Evolutionary conservation across 169 alveolate species (phyloP).

Genomic region (Cytauxzoon felis): DNA sequence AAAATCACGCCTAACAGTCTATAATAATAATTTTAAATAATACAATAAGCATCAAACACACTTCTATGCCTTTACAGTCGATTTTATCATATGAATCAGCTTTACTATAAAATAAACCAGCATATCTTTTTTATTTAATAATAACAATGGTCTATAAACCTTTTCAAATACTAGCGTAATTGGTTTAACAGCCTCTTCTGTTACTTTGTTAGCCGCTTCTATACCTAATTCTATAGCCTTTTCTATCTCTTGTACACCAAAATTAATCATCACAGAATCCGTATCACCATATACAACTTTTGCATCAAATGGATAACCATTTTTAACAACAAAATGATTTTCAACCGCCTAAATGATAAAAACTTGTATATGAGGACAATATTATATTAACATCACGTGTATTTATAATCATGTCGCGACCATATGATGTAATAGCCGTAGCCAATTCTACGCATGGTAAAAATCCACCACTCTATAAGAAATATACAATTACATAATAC

Average conservation of each 20-base stretch:
- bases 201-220: conserved; percentile 91
- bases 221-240: conserved; percentile 90
- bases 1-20: conserved; percentile 96
- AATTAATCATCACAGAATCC: conserved; percentile 98
- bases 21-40: conserved; percentile 58
- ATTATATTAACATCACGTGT: conserved; percentile 47
- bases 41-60: neutral
- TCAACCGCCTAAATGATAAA: conserved; percentile 59
- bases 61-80: conserved; percentile 94
- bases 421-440: conserved; percentile 94
- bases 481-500: neutral
- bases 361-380: neutral
- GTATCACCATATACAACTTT: conserved; percentile 97
- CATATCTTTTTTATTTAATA: conserved; percentile 95
- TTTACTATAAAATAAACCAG: conserved; percentile 89
- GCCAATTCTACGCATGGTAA: conserved; percentile 95
- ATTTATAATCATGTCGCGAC: conserved; percentile 92
- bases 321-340: conserved; percentile 74
- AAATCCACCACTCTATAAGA: conserved; percentile 84
- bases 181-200: conserved; percentile 86
- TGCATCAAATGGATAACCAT: conserved; percentile 90
- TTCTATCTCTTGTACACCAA: conserved; percentile 84
- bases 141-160: conserved; percentile 94
- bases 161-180: conserved; percentile 97
- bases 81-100: conserved; percentile 94